phyloP scores from a whole-genome alignment of 495 filamentous ascomycete genomes.

The Penicillium mononematosum region DNA sequence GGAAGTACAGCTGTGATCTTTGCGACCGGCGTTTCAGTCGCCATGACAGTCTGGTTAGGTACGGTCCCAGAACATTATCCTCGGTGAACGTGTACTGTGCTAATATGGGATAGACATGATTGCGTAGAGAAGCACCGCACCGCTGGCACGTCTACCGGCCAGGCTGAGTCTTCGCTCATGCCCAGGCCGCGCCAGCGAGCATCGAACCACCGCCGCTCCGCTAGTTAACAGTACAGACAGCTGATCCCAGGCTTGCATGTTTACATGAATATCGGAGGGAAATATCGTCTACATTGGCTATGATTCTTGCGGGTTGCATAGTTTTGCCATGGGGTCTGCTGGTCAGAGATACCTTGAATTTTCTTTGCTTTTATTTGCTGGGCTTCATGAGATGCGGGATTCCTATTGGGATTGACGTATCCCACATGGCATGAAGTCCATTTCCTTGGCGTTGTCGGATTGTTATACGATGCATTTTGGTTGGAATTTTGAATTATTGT shows the following conservation, averaged over 20 bases:
- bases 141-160: background rate
- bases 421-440: background rate
- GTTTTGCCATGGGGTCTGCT: background rate
- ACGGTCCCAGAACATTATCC: background rate
- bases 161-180: background rate
- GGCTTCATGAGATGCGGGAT: background rate
- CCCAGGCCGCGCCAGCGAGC: background rate
- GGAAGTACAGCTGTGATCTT: background rate
- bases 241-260: background rate
- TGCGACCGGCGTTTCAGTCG: slow-evolving; percentile 8
- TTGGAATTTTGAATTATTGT: slow-evolving; percentile 1
- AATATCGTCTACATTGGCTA: background rate
- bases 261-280: background rate
- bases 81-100: background rate
- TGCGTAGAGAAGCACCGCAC: background rate
- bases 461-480: slow-evolving; percentile 10
- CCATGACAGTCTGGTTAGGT: slow-evolving; percentile 4
- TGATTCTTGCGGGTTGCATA: background rate
- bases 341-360: background rate
- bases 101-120: slow-evolving; percentile 1
- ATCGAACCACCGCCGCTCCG: background rate
- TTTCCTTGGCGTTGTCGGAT: slow-evolving; percentile 5
- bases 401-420: background rate
- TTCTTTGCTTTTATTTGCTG: background rate
- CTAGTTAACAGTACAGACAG: background rate